Base-by-base conservation (phyloP, 768 basidiomycete genomes). In the Asterophora parasitica region DNA sequence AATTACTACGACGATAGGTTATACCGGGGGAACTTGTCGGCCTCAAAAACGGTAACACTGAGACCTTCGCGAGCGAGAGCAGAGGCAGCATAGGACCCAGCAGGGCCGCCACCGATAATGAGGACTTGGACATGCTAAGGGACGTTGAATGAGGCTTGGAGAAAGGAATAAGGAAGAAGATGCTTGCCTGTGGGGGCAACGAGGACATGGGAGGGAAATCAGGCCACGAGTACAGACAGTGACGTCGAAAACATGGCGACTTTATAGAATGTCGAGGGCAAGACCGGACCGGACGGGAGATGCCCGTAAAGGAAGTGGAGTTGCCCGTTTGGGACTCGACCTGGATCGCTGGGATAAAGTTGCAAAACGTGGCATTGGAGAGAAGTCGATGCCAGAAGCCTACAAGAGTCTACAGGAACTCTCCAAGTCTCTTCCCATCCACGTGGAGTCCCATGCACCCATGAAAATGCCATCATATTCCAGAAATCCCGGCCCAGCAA, bases 31-130 rank as follows among this genome's bases (percentile, higher is more conserved):
- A 81, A 81, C 61, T 77, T 76, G 27, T 70, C 68, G 12, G 73
- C 66, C 63, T 82, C 80, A 19, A 80, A 63, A 5, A 81, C 58
- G 38, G 74, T 75, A 34, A 80, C 80, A 36, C 75, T 59, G 36
- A 81, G 58, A 4, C 79, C 79, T 62, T 81, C 79, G 40, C 79
- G 63, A 3, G 77, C 76, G 16, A 82, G 70, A 30, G 71, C 78
- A 30, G 77, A 65, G 4, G 79, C 80, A 38, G 78, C 75, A 55
- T 79, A 82, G 15, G 73, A 73, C 20, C 80, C 79, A 16, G 76
- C 75, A 43, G 80, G 80, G 33, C 80, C 80, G 17, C 76, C 79
- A 16, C 76, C 76, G 15, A 77, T 66, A 43, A 77, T 55, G 9
- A 77, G 69, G 47, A 77, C 63, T 38, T 72, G 67, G 16, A 69